Percentiles rank a stretch among this genome's conserved stretches.
phyloP scores from a whole-genome alignment of 2,329 filamentous ascomycete species.

The Microsporum canis region DNA sequence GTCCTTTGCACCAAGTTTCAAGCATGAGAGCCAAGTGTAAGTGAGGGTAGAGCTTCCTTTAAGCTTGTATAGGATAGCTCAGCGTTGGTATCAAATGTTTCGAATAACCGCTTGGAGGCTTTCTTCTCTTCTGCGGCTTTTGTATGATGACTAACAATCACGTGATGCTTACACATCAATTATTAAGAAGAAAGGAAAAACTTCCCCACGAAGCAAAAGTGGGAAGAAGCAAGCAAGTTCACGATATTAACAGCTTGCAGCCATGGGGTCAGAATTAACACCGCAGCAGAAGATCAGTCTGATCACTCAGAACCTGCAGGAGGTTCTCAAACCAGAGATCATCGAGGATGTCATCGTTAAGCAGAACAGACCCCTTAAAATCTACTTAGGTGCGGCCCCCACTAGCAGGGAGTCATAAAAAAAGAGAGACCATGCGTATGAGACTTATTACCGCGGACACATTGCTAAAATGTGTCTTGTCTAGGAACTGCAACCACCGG shows the following conservation, averaged over 20 bases:
- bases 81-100: too few relatives aligned
- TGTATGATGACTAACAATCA: not conserved
- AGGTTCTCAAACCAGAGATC: conserved; percentile 73
- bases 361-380: conserved; percentile 57
- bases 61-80: too few relatives aligned
- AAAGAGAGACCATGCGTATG: not conserved
- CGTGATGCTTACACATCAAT: not conserved
- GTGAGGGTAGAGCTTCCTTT: too few relatives aligned
- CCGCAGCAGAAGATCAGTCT: conserved; percentile 55
- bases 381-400: conserved; percentile 60
- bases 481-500: conserved; percentile 68
- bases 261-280: conserved; percentile 15
- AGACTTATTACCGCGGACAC: not conserved
- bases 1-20: not conserved
- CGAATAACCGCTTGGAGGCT: too few relatives aligned
- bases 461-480: not conserved
- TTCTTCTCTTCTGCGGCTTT: not conserved
- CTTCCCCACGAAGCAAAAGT: not conserved
- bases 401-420: not conserved
- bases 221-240: not conserved
- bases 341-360: conserved; percentile 59
- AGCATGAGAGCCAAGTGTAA: too few relatives aligned
- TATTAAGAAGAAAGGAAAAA: too few relatives aligned
- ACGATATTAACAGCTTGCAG: conserved; percentile 5
- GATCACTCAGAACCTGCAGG: conserved; percentile 69